These are phyloP conservation scores for Trematosphaeria pertusa DNA, from an alignment of 2,329 filamentous ascomycete genomes.

Conservation along the genomic window DNA sequence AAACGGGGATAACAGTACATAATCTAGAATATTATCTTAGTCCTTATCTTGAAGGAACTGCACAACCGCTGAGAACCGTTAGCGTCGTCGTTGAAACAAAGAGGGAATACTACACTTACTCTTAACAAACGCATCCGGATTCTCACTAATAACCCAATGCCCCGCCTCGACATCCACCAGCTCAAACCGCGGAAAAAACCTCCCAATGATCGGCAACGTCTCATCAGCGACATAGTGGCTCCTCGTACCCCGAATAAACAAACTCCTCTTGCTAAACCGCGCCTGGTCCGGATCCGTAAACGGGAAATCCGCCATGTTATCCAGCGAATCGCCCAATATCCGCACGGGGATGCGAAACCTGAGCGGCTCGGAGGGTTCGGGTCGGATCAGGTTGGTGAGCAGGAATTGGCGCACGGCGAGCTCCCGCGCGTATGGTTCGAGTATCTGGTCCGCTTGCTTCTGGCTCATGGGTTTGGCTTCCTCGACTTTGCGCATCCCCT, in stretches of 20 bases:
- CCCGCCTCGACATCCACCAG: constrained; percentile 78
- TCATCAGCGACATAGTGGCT: constrained; percentile 85
- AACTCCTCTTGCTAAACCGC: constrained; percentile 76
- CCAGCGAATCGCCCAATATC: constrained; percentile 71
- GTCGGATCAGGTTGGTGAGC: constrained; percentile 78
- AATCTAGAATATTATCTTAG: constrained; percentile 16
- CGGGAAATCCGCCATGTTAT: constrained; percentile 86
- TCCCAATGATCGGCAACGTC: constrained; percentile 76
- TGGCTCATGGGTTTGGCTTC: constrained; percentile 70
- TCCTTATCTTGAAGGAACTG: constrained; percentile 67
- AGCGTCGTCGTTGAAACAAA: background rate
- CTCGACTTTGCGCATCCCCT: constrained; percentile 84
- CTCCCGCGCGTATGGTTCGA: constrained; percentile 75
- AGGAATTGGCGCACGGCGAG: constrained; percentile 88
- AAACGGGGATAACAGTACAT: background rate
- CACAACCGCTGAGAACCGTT: constrained; percentile 61
- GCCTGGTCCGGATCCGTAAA: constrained; percentile 73
- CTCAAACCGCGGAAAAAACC: constrained; percentile 81
- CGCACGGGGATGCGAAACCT: constrained; percentile 82
- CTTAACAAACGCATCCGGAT: constrained; percentile 77
- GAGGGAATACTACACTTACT: constrained; percentile 58
- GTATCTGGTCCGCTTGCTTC: constrained; percentile 79
- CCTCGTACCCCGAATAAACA: constrained; percentile 79
- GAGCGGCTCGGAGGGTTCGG: constrained; percentile 60
- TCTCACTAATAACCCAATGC: constrained; percentile 91